Evolutionary conservation across 2,329 filamentous ascomycete species (phyloP).

Genomic region (Penicillium decumbens): DNA sequence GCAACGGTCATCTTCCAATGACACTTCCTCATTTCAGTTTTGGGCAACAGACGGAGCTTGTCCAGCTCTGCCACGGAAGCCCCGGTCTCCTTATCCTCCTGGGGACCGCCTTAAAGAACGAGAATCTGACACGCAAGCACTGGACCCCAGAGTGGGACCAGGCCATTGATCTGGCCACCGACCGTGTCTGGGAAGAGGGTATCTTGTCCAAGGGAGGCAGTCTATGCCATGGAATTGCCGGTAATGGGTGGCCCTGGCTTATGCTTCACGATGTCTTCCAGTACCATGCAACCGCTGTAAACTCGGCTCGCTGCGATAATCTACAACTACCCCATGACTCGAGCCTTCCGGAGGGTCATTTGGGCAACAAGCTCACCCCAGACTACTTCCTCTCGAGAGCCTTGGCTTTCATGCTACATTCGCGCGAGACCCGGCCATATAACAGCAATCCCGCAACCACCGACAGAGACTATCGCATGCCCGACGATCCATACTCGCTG

Average conservation of each 20-base stretch:
- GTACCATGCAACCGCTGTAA: constrained; percentile 24
- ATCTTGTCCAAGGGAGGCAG: constrained; percentile 41
- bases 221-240: constrained; percentile 41
- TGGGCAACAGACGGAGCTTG: constrained; percentile 27
- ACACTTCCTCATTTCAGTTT: constrained; percentile 30
- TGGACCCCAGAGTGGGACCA: constrained; percentile 41
- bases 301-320: constrained; percentile 23
- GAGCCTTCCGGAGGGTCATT: neutral
- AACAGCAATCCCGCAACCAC: constrained; percentile 15
- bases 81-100: constrained; percentile 39
- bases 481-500: constrained; percentile 39
- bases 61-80: constrained; percentile 42
- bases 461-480: constrained; percentile 35
- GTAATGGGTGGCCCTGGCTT: constrained; percentile 41
- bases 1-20: constrained; percentile 39
- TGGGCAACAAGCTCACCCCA: constrained; percentile 21
- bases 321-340: constrained; percentile 11
- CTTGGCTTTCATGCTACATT: constrained; percentile 37
- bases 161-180: constrained; percentile 30
- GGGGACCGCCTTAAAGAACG: constrained; percentile 30
- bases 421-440: constrained; percentile 38
- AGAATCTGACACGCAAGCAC: constrained; percentile 21
- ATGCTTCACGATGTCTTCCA: constrained; percentile 37
- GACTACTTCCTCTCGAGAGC: constrained; percentile 39
- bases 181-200: constrained; percentile 41